Conservation (phyloP, 2,329 filamentous ascomycete genomes). For the Ophiostoma quercus region DNA sequence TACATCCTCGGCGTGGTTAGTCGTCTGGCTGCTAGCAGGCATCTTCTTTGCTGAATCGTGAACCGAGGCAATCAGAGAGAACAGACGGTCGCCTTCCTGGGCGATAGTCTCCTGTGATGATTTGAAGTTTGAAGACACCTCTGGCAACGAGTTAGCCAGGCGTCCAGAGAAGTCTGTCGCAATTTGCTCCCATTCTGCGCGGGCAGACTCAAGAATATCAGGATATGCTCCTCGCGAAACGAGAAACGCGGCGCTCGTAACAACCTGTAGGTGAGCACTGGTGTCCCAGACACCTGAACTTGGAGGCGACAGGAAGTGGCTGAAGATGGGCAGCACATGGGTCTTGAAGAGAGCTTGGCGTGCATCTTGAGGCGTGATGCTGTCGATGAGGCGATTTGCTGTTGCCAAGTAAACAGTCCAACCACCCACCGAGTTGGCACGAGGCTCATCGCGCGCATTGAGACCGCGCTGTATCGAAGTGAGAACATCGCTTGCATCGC, state of each 20-base stretch:
- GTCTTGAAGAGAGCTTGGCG: slow-evolving; percentile 43
- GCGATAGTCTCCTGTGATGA: slow-evolving; percentile 66
- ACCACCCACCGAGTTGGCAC: slow-evolving; percentile 59
- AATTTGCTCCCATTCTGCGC: slow-evolving; percentile 58
- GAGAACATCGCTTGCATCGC: slow-evolving; percentile 58
- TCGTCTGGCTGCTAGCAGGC: slow-evolving; percentile 10
- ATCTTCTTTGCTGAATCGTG: slow-evolving; percentile 28
- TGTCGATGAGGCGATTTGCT: slow-evolving; percentile 48
- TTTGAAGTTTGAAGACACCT: slow-evolving; percentile 71
- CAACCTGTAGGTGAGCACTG: slow-evolving; percentile 35
- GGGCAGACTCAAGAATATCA: slow-evolving; percentile 45
- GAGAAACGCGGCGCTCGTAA: slow-evolving; percentile 46
- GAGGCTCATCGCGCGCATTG: slow-evolving; percentile 66
- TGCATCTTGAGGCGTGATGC: slow-evolving; percentile 43
- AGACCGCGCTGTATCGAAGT: slow-evolving; percentile 66
- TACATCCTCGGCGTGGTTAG: slow-evolving; percentile 27
- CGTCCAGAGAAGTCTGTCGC: slow-evolving; percentile 56
- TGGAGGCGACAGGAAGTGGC: slow-evolving; percentile 48
- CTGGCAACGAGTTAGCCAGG: slow-evolving; percentile 71
- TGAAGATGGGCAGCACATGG: slow-evolving; percentile 50
- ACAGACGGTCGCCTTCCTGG: slow-evolving; percentile 63
- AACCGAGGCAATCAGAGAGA: slow-evolving; percentile 50
- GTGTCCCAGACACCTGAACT: slow-evolving; percentile 38
- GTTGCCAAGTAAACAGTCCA: slow-evolving; percentile 72
- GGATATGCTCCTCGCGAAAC: slow-evolving; percentile 40